Evolutionary conservation across 2,329 filamentous ascomycete species (phyloP).

Genomic region (Bipolaris gigantea): DNA sequence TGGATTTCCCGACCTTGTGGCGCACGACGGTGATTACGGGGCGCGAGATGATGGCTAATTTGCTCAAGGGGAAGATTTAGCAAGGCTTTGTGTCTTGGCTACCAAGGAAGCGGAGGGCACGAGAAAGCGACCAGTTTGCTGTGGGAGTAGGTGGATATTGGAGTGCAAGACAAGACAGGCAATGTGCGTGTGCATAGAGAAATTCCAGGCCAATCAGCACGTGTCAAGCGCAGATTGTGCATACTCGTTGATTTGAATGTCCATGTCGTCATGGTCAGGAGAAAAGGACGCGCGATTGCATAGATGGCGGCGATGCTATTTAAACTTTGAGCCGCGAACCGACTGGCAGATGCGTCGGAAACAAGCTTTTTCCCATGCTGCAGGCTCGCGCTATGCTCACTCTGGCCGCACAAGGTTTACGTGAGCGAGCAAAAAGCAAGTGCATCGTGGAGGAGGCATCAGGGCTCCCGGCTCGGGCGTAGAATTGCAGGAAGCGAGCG

Average conservation of each 20-base stretch:
- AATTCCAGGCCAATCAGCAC: too few relatives aligned
- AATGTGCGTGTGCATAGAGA: too few relatives aligned
- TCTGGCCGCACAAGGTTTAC: not conserved
- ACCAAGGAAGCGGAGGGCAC: not conserved
- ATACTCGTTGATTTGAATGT: not conserved
- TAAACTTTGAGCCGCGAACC: not conserved
- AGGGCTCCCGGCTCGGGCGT: not conserved
- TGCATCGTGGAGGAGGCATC: not conserved
- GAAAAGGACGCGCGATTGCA: not conserved
- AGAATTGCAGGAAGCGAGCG: not conserved
- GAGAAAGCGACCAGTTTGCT: not conserved
- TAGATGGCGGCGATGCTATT: not conserved
- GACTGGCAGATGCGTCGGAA: not conserved
- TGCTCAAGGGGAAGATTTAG: constrained; percentile 47
- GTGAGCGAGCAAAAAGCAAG: not conserved
- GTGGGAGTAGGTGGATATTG: not conserved
- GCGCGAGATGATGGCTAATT: constrained; percentile 73
- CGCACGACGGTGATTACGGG: constrained; percentile 74
- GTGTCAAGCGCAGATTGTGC: not conserved
- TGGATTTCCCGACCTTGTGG: constrained; percentile 86
- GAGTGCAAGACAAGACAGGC: not conserved
- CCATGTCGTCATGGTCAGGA: not conserved
- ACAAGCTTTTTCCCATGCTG: not conserved
- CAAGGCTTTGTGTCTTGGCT: not conserved
- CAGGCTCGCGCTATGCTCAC: not conserved